Percentiles rank a stretch among this genome's conserved stretches.
phyloP scores from a whole-genome alignment of 225 moss, liverwort and hornwort species.

The Takakia lepidozioides region DNA sequence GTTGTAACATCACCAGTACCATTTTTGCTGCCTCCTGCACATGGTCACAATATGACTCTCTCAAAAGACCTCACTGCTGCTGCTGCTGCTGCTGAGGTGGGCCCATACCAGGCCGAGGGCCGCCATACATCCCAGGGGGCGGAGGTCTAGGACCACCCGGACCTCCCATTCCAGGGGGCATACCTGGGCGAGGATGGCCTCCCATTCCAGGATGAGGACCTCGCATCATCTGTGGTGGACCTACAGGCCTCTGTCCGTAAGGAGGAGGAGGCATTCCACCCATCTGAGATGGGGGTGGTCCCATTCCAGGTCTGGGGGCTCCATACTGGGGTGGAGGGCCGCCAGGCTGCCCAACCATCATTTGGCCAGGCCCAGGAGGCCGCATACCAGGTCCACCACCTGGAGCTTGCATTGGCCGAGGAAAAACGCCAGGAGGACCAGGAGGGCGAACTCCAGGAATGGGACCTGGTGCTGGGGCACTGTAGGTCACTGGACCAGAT shows the following conservation, averaged over 20 bases:
- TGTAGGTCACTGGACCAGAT: conserved; percentile 78
- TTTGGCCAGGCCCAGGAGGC: conserved; percentile 66
- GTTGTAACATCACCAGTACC: conserved; percentile 40
- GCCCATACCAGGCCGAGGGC: conserved; percentile 84
- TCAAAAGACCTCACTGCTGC: conserved; percentile 14
- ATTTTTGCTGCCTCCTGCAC: no score
- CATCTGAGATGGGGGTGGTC: conserved; percentile 47
- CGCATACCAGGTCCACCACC: conserved; percentile 29
- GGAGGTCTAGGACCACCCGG: conserved; percentile 65
- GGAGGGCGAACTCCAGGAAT: conserved; percentile 63
- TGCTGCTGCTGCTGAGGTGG: conserved; percentile 38
- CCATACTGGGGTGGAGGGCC: conserved; percentile 58
- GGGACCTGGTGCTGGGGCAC: conserved; percentile 49
- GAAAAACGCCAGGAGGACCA: conserved; percentile 28
- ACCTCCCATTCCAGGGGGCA: conserved; percentile 88
- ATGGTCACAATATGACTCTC: no score
- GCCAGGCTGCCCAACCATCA: conserved; percentile 49
- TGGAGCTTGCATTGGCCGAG: conserved; percentile 30
- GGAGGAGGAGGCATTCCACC: conserved; percentile 75
- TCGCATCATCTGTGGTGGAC: conserved; percentile 97
- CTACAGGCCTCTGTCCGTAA: conserved; percentile 76
- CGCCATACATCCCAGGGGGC: conserved; percentile 79
- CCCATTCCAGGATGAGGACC: conserved; percentile 88
- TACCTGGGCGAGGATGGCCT: conserved; percentile 81
- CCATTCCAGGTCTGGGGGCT: conserved; percentile 54